Evolutionary conservation across 2,329 filamentous ascomycete genomes (phyloP), one percentile per base, ranked within the genome.

Genomic region (Aspergillus vadensis): DNA sequence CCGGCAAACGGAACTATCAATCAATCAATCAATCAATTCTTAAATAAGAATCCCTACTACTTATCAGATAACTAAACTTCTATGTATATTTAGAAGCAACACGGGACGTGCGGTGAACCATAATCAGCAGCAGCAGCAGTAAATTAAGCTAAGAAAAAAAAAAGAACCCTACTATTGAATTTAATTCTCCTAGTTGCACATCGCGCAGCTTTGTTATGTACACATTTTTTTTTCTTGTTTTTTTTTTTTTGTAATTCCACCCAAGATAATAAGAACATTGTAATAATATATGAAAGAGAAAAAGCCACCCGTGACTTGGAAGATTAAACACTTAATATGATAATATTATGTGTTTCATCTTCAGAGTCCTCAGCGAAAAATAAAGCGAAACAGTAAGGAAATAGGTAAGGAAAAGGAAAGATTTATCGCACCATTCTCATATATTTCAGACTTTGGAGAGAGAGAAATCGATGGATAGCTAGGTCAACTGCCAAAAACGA

Each of bases 251-350:
- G 10, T 30, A 9, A 30, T 30, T 1, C 25, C 7, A 23, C 2
- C 15, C 47, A 30, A 57, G 4, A 51, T 41, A 57, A 39, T 53
- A 36, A 56, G n/a, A 62, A 43, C 57, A 44, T 56, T 36, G 50
- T 14, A 52, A 30, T 25, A 32, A 57, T 23, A 23, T 21, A 60
- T 36, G 32, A 53, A 63, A 49, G 61, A 50, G 32, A 47, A 47
- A 47, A 49, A 21, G 43, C 41, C 41, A 23, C 41, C 41, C 41
- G 14, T 44, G 41, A 59, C 23, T 19, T 5, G 60, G 56, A 63
- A 38, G 36, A n/a, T n/a, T 12, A 54, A 44, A 15, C 32, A 36
- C 32, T 36, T 36, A 36, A 36, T 36, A 36, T 36, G 5, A 36
- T 36, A 36, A 36, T 36, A 36, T 36, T 36, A 36, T 14, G 32